Conservation (phyloP, 495 filamentous ascomycete genomes). For the Podospora bellae-mahoneyi region DNA sequence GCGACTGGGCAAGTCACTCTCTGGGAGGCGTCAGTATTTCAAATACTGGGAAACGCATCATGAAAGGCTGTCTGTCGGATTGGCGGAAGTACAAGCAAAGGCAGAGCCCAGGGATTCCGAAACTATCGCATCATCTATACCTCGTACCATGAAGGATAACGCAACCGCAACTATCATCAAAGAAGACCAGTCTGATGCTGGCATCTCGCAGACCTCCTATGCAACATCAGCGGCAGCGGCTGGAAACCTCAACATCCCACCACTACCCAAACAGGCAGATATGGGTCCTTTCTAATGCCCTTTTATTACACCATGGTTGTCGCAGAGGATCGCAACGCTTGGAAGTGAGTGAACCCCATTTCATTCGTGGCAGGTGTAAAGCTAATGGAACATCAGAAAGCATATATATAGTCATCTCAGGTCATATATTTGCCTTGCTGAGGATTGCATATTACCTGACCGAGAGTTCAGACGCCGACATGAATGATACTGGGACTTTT, state of each 20-base stretch:
- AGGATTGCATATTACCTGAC: slow-evolving; percentile 14
- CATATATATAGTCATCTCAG: slow-evolving; percentile 35
- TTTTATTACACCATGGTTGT: slow-evolving; percentile 35
- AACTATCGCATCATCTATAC: slow-evolving; percentile 25
- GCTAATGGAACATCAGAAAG: slow-evolving; percentile 18
- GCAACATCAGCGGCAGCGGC: slow-evolving; percentile 15
- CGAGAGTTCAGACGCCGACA: slow-evolving; percentile 15
- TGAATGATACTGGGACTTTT: slow-evolving; percentile 12
- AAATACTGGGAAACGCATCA: slow-evolving; percentile 43
- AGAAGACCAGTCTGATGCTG: slow-evolving; percentile 24
- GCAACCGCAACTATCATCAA: slow-evolving; percentile 13
- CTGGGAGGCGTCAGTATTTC: slow-evolving; percentile 40
- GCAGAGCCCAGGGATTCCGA: slow-evolving; percentile 1
- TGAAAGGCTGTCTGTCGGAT: slow-evolving; percentile 34
- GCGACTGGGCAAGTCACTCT: slow-evolving; percentile 43
- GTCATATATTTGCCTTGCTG: slow-evolving; percentile 30
- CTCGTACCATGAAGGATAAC: slow-evolving; percentile 4
- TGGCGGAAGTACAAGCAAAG: slow-evolving; percentile 4
- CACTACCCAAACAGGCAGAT: slow-evolving; percentile 20
- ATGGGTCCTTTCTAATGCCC: slow-evolving; percentile 34
- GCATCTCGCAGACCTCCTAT: slow-evolving; percentile 22
- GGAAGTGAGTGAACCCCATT: slow-evolving; percentile 29
- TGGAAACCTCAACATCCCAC: slow-evolving; percentile 14
- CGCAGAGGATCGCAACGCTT: slow-evolving; percentile 28
- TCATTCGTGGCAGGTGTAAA: no score